phyloP scores from a whole-genome alignment of 2,329 filamentous ascomycete species.

The Cordyceps tenuipes region DNA sequence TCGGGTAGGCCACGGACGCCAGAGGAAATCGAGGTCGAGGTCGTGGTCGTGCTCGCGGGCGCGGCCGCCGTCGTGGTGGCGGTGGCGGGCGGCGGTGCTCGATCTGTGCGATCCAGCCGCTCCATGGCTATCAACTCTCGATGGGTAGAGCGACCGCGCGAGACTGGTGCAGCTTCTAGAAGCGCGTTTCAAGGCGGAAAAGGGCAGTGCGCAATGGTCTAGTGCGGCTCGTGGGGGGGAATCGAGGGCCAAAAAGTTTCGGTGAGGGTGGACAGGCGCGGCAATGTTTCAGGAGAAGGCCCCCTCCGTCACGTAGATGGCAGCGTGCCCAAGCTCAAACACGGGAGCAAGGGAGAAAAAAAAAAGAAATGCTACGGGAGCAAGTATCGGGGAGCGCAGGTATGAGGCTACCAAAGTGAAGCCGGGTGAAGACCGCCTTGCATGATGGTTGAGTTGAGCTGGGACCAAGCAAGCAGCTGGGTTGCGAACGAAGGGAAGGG shows the following conservation, averaged over 20 bases:
- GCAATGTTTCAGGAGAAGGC: constrained; percentile 11
- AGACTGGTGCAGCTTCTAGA: constrained; percentile 15
- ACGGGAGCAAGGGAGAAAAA: background rate
- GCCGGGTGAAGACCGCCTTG: background rate
- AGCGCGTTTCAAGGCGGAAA: constrained; percentile 14
- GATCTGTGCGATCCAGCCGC: constrained; percentile 19
- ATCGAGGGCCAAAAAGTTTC: constrained; percentile 8
- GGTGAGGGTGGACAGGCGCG: constrained; percentile 4
- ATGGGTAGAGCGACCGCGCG: constrained; percentile 17
- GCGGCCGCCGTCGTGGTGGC: constrained; percentile 12
- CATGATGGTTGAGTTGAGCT: constrained; percentile 7
- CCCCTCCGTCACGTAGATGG: constrained; percentile 6
- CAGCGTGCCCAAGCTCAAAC: constrained; percentile 4
- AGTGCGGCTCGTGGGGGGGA: background rate
- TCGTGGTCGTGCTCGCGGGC: background rate
- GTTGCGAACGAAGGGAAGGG: background rate
- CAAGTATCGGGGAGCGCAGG: background rate
- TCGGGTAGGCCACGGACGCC: constrained; percentile 30
- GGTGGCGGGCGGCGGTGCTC: constrained; percentile 12
- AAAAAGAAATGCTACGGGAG: background rate
- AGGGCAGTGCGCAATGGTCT: background rate
- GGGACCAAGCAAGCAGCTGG: background rate
- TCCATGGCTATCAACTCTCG: constrained; percentile 21
- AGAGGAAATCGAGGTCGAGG: background rate
- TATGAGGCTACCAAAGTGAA: constrained; percentile 4